Conservation (phyloP, 139 green algal species). For the Yamagishiella unicocca region DNA sequence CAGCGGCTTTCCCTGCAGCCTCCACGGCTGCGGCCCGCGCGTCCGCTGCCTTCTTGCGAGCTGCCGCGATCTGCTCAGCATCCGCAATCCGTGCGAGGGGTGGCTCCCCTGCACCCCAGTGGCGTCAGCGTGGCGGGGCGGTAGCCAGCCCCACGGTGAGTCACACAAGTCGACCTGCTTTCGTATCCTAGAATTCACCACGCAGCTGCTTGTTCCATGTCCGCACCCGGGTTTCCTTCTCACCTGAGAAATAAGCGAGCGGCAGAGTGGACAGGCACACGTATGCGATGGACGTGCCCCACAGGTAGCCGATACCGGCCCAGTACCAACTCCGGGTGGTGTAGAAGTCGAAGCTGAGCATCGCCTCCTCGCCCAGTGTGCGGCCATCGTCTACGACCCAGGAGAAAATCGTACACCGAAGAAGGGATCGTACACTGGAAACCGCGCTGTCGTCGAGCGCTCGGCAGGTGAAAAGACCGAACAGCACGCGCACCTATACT, state of each 20-base stretch:
- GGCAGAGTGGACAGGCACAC: constrained; percentile 11
- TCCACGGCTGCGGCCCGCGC: not conserved
- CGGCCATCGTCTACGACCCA: not conserved
- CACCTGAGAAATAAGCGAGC: constrained; percentile 14
- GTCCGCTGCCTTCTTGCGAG: constrained; percentile 36
- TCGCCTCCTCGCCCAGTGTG: constrained; percentile 49
- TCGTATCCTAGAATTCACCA: too few species aligned
- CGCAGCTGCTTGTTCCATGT: too few species aligned
- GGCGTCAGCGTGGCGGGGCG: too few species aligned
- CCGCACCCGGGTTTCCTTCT: too few species aligned
- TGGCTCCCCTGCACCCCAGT: constrained; percentile 18
- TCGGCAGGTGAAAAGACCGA: too few species aligned
- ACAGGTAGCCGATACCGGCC: constrained; percentile 54
- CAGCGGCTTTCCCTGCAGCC: not conserved
- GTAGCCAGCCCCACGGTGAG: too few species aligned
- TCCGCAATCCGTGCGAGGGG: constrained; percentile 45
- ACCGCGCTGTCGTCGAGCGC: too few species aligned
- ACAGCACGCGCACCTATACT: too few species aligned
- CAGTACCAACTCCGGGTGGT: constrained; percentile 45
- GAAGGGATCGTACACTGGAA: too few species aligned
- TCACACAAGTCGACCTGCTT: too few species aligned
- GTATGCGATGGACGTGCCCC: not conserved
- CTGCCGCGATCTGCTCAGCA: constrained; percentile 23
- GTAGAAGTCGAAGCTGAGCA: constrained; percentile 72
- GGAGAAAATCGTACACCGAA: too few species aligned